Percentiles rank a stretch among this genome's conserved stretches.
phyloP scores from a whole-genome alignment of 2,329 filamentous ascomycete species.

The Hypoxylon sp. region DNA sequence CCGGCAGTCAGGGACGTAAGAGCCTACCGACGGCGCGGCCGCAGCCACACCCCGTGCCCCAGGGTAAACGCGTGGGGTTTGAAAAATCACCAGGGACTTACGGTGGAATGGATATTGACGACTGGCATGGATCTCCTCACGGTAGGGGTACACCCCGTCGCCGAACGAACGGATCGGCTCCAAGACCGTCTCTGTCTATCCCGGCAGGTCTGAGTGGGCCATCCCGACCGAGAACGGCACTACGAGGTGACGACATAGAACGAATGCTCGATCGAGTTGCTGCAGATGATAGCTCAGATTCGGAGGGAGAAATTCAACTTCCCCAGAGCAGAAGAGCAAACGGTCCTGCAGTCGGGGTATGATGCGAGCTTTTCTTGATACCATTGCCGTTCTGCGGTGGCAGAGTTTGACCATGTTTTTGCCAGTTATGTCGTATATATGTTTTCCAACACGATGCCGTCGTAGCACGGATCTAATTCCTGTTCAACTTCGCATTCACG shows the following conservation, averaged over 20 bases:
- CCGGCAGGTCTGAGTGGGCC: slow-evolving; percentile 62
- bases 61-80: slow-evolving; percentile 62
- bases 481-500: slow-evolving; percentile 41
- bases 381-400: slow-evolving; percentile 5
- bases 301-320: slow-evolving; percentile 69
- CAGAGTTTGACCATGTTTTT: slow-evolving; percentile 21
- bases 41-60: slow-evolving; percentile 48
- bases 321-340: slow-evolving; percentile 53
- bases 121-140: slow-evolving; percentile 54
- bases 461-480: slow-evolving; percentile 27
- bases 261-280: slow-evolving; percentile 68
- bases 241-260: slow-evolving; percentile 70
- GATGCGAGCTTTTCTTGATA: slow-evolving; percentile 16
- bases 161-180: slow-evolving; percentile 58
- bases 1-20: slow-evolving; percentile 60
- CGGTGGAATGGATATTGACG: slow-evolving; percentile 64
- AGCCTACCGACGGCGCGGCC: slow-evolving; percentile 65
- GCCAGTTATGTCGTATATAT: slow-evolving; percentile 42
- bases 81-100: slow-evolving; percentile 60
- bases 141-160: slow-evolving; percentile 59
- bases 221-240: slow-evolving; percentile 56
- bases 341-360: slow-evolving; percentile 48
- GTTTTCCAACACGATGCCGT: slow-evolving; percentile 18
- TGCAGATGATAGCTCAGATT: slow-evolving; percentile 67
- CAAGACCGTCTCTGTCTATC: slow-evolving; percentile 58